Percentiles rank a stretch among this genome's conserved stretches.
These are phyloP conservation scores for Rosa chinensis DNA, from an alignment of 306 rosid genomes.

Conservation along the genomic window DNA sequence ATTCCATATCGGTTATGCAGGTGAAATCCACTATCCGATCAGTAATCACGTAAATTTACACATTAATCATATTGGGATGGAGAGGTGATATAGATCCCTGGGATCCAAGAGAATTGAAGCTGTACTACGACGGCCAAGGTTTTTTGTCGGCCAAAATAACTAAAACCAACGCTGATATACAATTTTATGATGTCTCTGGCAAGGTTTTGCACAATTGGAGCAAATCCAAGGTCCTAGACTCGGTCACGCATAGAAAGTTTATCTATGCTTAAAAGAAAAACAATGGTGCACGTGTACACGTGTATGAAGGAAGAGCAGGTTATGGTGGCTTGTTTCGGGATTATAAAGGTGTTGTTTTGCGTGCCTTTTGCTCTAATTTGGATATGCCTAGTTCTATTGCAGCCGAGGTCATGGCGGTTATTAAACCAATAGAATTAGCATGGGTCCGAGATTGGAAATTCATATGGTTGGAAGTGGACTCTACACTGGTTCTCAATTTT, in stretches of 20 bases:
- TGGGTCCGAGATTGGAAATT: too few relatives aligned
- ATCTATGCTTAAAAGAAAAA: neutral
- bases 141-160: conserved; percentile 55
- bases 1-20: conserved; percentile 43
- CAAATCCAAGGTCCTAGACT: neutral
- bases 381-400: too few relatives aligned
- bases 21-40: conserved; percentile 23
- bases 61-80: conserved; percentile 40
- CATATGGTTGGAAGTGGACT: too few relatives aligned
- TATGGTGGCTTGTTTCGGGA: too few relatives aligned
- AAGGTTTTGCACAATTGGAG: conserved; percentile 50
- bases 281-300: too few relatives aligned
- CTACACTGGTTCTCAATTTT: too few relatives aligned
- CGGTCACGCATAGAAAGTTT: neutral
- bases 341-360: too few relatives aligned
- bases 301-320: neutral
- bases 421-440: too few relatives aligned
- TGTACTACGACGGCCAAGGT: conserved; percentile 84
- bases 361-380: too few relatives aligned
- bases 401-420: too few relatives aligned
- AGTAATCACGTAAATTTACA: neutral
- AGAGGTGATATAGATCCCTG: conserved; percentile 46
- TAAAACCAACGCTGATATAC: conserved; percentile 36
- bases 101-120: conserved; percentile 44
- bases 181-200: conserved; percentile 57